phyloP scores from a whole-genome alignment of 2,329 filamentous ascomycete genomes.

The Magnaporthiopsis rhizophila region DNA sequence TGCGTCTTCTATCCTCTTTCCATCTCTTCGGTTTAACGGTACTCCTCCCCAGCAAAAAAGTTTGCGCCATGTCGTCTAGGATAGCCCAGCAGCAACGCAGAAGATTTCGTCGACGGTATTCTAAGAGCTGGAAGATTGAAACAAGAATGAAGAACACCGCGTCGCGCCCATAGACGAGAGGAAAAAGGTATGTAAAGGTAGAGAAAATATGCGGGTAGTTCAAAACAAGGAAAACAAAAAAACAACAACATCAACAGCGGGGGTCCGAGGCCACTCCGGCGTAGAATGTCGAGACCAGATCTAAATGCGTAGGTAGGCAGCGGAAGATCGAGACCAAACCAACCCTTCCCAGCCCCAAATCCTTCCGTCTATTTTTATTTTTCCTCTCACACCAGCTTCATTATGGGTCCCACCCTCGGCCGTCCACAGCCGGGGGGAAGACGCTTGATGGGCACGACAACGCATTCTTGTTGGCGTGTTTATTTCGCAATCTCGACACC shows the following conservation, averaged over 20 bases:
- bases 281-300: conserved; percentile 1
- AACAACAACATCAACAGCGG: neutral
- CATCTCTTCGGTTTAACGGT: neutral
- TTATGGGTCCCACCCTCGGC: neutral
- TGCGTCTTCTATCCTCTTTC: conserved; percentile 3
- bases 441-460: neutral
- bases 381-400: neutral
- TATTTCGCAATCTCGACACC: conserved; percentile 63
- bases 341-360: neutral
- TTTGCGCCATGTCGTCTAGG: neutral
- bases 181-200: neutral
- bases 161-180: neutral
- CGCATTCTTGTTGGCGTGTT: conserved; percentile 8
- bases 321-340: neutral
- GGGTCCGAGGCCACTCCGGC: neutral
- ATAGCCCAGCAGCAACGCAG: neutral
- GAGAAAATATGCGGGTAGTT: neutral
- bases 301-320: neutral
- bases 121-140: conserved; percentile 1
- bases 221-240: neutral
- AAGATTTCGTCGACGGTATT: neutral
- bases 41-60: neutral
- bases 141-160: conserved; percentile 1
- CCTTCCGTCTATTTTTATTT: neutral
- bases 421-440: neutral